Conservation (phyloP, 1,139 yeast species). For the Yamadazyma triangularis region DNA sequence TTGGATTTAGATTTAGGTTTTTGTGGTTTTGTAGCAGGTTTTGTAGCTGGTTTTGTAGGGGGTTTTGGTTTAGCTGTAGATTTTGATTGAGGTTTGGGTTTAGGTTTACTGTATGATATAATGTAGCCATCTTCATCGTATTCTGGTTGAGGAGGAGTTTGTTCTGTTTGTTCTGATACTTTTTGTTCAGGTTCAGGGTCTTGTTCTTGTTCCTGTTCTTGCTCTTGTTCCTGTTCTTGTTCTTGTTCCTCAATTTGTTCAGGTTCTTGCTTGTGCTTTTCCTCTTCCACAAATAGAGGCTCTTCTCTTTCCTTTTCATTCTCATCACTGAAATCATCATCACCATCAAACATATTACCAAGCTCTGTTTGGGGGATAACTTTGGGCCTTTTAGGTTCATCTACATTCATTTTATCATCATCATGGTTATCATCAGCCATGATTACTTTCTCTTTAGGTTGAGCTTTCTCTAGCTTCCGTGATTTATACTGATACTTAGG, state of each 20-base stretch:
- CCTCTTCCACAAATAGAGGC: slow-evolving; percentile 1
- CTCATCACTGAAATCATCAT: slow-evolving; percentile 14
- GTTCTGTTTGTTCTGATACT: slow-evolving; percentile 1
- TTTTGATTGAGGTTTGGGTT: slow-evolving; percentile 9
- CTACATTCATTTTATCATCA: too few species aligned
- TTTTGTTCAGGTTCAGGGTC: slow-evolving; percentile 6
- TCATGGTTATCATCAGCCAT: slow-evolving; percentile 16
- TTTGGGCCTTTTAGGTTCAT: slow-evolving; percentile 4
- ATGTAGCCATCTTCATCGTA: slow-evolving; percentile 43
- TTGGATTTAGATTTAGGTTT: slow-evolving; percentile 7
- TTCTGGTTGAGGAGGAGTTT: slow-evolving; percentile 10
- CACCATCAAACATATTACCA: slow-evolving; percentile 13
- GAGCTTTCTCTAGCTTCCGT: slow-evolving; percentile 27
- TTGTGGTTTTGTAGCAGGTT: slow-evolving; percentile 4
- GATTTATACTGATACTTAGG: slow-evolving; percentile 33
- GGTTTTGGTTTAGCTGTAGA: slow-evolving; percentile 14
- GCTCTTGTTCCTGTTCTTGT: neutral
- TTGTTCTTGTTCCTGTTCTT: slow-evolving; percentile 1
- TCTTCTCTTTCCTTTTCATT: slow-evolving; percentile 9
- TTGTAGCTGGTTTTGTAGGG: slow-evolving; percentile 5
- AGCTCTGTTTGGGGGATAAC: slow-evolving; percentile 9
- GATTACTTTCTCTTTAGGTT: too few species aligned
- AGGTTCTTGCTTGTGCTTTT: slow-evolving; percentile 1
- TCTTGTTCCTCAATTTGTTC: too few species aligned
- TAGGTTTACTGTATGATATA: slow-evolving; percentile 25